Evolutionary conservation across 768 basidiomycete species (phyloP).

Genomic region (Termitomyces sp.): DNA sequence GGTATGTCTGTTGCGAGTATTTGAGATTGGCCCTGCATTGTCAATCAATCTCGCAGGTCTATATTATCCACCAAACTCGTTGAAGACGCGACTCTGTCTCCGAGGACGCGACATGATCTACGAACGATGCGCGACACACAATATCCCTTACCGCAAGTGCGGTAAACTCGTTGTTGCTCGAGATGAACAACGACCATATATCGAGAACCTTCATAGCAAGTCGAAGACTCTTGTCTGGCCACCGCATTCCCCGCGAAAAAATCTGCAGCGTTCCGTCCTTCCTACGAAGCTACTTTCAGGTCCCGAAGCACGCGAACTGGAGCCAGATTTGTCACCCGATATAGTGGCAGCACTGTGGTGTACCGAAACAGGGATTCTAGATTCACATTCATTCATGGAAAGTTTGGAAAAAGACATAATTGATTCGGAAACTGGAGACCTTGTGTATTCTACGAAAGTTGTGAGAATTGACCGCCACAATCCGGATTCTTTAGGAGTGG

Average conservation of each 20-base stretch:
- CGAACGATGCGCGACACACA: slow-evolving; percentile 54
- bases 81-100: slow-evolving; percentile 83
- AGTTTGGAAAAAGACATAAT: slow-evolving; percentile 77
- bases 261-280: slow-evolving; percentile 30
- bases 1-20: slow-evolving; percentile 32
- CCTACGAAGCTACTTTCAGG: slow-evolving; percentile 67
- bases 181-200: slow-evolving; percentile 58
- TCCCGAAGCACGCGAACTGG: slow-evolving; percentile 62
- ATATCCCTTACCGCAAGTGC: slow-evolving; percentile 63
- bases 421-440: slow-evolving; percentile 59
- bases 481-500: slow-evolving; percentile 36
- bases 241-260: slow-evolving; percentile 24
- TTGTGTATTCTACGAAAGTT: slow-evolving; percentile 75
- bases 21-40: background rate
- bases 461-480: slow-evolving; percentile 75
- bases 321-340: slow-evolving; percentile 73
- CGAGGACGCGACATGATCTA: slow-evolving; percentile 85
- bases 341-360: slow-evolving; percentile 76
- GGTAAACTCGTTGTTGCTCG: slow-evolving; percentile 91
- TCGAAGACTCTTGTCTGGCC: slow-evolving; percentile 51
- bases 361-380: slow-evolving; percentile 85
- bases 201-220: slow-evolving; percentile 63
- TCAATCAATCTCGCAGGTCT: slow-evolving; percentile 43
- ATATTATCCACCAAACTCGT: slow-evolving; percentile 76
- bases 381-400: slow-evolving; percentile 81